These are phyloP conservation scores for Trypanosoma avium DNA, from an alignment of 208 protist species.

Conservation along the genomic window DNA sequence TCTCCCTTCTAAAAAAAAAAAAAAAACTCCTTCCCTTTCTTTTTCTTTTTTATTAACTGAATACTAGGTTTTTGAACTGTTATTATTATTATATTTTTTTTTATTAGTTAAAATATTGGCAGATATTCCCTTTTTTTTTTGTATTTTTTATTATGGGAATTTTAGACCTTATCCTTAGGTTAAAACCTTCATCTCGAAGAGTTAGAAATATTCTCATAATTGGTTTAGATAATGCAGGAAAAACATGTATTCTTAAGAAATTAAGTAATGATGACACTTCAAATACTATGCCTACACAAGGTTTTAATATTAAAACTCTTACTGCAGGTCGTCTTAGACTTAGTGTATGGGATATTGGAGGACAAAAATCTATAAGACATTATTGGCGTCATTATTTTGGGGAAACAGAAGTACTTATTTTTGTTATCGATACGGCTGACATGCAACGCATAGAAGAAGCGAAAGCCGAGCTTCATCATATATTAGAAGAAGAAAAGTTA, in stretches of 20 bases:
- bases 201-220: constrained; percentile 91
- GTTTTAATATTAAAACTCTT: constrained; percentile 98
- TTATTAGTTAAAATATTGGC: no score
- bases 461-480: constrained; percentile 74
- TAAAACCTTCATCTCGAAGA: constrained; percentile 81
- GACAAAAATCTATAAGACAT: constrained; percentile 91
- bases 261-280: constrained; percentile 93
- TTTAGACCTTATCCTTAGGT: constrained; percentile 81
- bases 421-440: constrained; percentile 95
- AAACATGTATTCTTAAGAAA: constrained; percentile 95
- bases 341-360: constrained; percentile 98
- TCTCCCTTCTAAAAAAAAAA: no score
- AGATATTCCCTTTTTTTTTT: no score
- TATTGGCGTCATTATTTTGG: constrained; percentile 98
- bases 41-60: no score
- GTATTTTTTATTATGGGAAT: constrained; percentile 75
- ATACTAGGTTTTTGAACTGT: no score
- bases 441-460: constrained; percentile 88
- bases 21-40: no score
- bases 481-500: constrained; percentile 95
- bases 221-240: constrained; percentile 97
- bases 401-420: constrained; percentile 92
- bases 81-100: no score
- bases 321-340: constrained; percentile 90
- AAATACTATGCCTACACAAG: constrained; percentile 95